Evolutionary conservation across 345 rosid genomes (phyloP).

Genomic region (Erysimum cheiranthoides): DNA sequence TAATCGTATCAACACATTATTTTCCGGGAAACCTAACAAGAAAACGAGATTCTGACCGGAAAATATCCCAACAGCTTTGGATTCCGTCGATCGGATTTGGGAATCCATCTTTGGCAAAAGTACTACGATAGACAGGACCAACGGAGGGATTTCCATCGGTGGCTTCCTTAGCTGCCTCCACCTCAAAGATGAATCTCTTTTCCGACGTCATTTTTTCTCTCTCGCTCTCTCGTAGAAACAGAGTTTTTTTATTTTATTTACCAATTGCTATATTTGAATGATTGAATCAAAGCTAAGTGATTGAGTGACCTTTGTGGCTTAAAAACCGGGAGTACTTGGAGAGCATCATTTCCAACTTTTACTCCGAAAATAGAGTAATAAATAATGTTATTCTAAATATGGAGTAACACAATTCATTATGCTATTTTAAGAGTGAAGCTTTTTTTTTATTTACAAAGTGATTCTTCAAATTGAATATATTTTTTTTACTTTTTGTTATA

Average conservation of each 20-base stretch:
- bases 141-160: constrained; percentile 69
- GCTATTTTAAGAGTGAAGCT: neutral
- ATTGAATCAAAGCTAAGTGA: neutral
- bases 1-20: neutral
- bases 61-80: constrained; percentile 95
- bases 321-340: neutral
- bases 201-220: constrained; percentile 45
- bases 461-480: neutral
- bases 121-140: constrained; percentile 90
- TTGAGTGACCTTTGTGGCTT: neutral
- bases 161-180: constrained; percentile 74
- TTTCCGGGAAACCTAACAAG: constrained; percentile 26
- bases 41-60: constrained; percentile 59
- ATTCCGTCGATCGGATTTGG: constrained; percentile 75
- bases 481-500: too few species aligned
- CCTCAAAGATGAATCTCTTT: constrained; percentile 67
- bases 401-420: neutral
- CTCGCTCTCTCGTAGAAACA: neutral
- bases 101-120: constrained; percentile 75
- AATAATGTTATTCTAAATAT: neutral
- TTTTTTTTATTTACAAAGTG: neutral
- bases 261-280: neutral
- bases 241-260: neutral
- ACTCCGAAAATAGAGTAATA: neutral
- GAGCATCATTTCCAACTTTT: neutral